Evolutionary conservation across 1,284 basidiomycete genomes (phyloP), one percentile per base, ranked within the genome.

Genomic region (Cryptococcus sp.): DNA sequence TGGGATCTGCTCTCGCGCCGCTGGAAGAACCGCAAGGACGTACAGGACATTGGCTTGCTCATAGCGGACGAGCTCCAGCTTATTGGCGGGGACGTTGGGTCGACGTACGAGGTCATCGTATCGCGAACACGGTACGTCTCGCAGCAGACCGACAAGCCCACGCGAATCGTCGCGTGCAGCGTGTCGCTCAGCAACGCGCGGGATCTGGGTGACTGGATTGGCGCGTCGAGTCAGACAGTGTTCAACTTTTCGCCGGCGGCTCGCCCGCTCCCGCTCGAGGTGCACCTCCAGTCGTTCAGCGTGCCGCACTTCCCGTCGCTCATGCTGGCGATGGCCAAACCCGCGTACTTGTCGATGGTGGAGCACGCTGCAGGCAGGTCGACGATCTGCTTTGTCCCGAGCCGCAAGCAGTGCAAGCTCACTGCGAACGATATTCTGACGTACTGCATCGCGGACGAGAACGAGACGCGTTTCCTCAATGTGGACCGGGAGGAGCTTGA

Each of bases 241-340:
- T 98, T 98, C 86, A 98, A 98, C 80, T 97, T 98, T 78, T 89
- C 91, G 0, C 94, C 94, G 0, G 89, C 87, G 83, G 91, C 95
- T 18, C 88, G 95, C 35, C 93, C 93, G 2, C 80, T 97, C 2
- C 94, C 97, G 59, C 89, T 98, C 85, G 94, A 98, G 65, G 95
- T 98, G 48, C 95, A 98, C 70, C 80, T 98, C 8, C 95, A 98
- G 73, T 92, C 88, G 46, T 98, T 97, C 82, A 86, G 84, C 46
- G 91, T 96, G 44, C 91, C 94, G 11, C 96, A 98, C 71, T 98
- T 96, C 85, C 94, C 96, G 0, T 96, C 91, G 0, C 81, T 98
- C 53, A 98, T 99, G 95, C 90, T 98, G 57, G 85, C 93, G 36
- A 98, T 98, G 96, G 95, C 94, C 24, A 98, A 98, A 75, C 96